Base-by-base conservation (phyloP, 2,329 filamentous ascomycete species). In the Furcasterigmium furcatum region DNA sequence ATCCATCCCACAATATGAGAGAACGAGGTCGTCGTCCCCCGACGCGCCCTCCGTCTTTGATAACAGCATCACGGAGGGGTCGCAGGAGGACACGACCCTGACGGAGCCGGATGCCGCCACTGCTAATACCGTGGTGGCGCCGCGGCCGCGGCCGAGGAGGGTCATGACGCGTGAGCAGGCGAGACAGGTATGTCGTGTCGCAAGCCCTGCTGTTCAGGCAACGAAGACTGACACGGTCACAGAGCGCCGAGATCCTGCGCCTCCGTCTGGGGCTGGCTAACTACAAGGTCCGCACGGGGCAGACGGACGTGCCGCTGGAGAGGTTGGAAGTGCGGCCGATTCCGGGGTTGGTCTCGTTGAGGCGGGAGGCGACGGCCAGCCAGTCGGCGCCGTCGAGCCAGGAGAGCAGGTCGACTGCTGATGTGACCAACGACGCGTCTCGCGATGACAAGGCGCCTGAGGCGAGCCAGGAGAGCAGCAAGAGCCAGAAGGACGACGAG, bases 261-360 rank as follows among this genome's bases (percentile, higher is more conserved):
- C 74, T 88, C 9, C 78, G 86, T n/a, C 77, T 91, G 14, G 74
- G 79, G 22, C 76, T 90, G 18, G 87, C 85, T 13, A 79, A 78
- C 58, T 91, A 90, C 72, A 91, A 91, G 65, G 73, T 91, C 53
- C 77, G 76, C 46, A 91, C 87, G 2, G 82, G 86, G 48, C 87
- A 91, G 64, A 77, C 82, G 44, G 69, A 78, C 46, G 73, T 87
- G 22, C 83, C 85, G 2, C 74, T 88, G 49, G 72, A 82, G 45
- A 66, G 79, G 38, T 71, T 90, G 18, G 70, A 82, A 55, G 58
- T 70, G 41, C 63, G 66, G 24, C 64, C 61, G 18, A 19, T 65
- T 9, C 52, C 52, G 16, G 49, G 43, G 4, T 41, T 41, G 7
- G 24, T 27, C 7, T 36, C 34, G n/a, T 12, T 39, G 36, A 22